Evolutionary conservation across 2,329 filamentous ascomycete genomes (phyloP), one percentile per base, ranked within the genome.

Genomic region (Alternaria ventricosa): DNA sequence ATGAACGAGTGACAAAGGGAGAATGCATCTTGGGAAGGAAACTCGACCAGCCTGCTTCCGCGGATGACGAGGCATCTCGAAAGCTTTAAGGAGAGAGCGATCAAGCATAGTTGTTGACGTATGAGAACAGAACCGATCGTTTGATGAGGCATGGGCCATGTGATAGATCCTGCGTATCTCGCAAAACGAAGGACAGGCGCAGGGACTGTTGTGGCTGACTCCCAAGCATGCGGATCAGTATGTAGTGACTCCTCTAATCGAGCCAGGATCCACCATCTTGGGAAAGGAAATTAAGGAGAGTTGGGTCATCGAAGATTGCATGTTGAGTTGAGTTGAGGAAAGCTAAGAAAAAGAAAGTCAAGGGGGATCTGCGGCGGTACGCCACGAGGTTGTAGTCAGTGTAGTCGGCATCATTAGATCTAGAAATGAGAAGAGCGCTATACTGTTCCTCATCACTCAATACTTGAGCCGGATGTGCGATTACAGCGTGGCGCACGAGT

Each of bases 1-100:
- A 46, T 22, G 55, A 64, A 53, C 43, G 57, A 66, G 44, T 46
- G 49, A 61, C 44, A 43, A 23, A 56, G 23, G 55, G 45, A 57
- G 47, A 60, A 47, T 57, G 57, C 63, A 66, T 66, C 18, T 54
- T 61, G 41, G 54, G n/a, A 57, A 30, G 55, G 22, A 28, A 33
- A 44, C 27, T 36, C 28, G 23, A 55, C 15, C 36, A 46, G 45
- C 23, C 51, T 57, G 58, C 18, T 46, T 23, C 23, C 18, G 41
- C 36, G 11, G n/a, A n/a, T 18, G 23, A 11, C 20, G 23, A 41
- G 54, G 55, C 49, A 45, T 49, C 20, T 25, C 11, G 15, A 44
- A 22, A 22, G 49, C 45, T 64, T 61, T 50, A 64, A 61, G 13
- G 18, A n/a, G 30, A 54, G 47, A 28, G 27, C 28, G n/a, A 33